Evolutionary conservation across 2,329 filamentous ascomycete genomes (phyloP), one percentile per base, ranked within the genome.

Genomic region (Alternaria sp.): DNA sequence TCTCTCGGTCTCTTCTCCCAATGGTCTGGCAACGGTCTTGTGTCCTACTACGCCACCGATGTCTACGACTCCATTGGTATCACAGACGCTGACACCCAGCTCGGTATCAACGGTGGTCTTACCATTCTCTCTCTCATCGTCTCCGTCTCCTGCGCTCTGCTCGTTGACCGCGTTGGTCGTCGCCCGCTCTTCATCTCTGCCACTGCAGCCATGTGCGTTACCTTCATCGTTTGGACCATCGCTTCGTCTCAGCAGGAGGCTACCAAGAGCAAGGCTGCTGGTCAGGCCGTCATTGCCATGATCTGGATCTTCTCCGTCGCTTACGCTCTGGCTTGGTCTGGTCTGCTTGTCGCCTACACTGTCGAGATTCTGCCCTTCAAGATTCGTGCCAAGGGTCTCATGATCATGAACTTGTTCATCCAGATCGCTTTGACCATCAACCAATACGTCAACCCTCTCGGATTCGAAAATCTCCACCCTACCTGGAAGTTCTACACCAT

Each of bases 1-100:
- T 89, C 87, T 0, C 83, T 91, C 17, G 89, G 88, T 71, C 79
- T 91, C 68, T 89, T 91, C 73, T 90, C 88, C 2, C 89, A 91
- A 77, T 91, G 89, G 80, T 88, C 85, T 56, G 89, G 89, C 47
- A 91, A 91, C 73, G 88, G 87, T 17, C 80, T 91, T 2, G 87
- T 91, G 73, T 88, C 85, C 66, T 90, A 91, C 79, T 91, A 91
- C 76, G 87, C 89, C 71, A 86, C 88, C 62, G 82, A 85, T 60
- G 84, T 91, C 67, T 90, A 90, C 78, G 80, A 84, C 44, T 85
- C 85, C 52, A 88, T 88, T 53, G 89, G 88, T 47, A 89, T 91
- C 72, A 85, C 70, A 1, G 80, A 84, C 49, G 82, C 52, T 15
- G 73, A 75, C 28, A 69, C 70, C 55, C 67, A 76, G 65, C 69